Evolutionary conservation across 768 basidiomycete species (phyloP).

Genomic region (Tephrocybe rancida): DNA sequence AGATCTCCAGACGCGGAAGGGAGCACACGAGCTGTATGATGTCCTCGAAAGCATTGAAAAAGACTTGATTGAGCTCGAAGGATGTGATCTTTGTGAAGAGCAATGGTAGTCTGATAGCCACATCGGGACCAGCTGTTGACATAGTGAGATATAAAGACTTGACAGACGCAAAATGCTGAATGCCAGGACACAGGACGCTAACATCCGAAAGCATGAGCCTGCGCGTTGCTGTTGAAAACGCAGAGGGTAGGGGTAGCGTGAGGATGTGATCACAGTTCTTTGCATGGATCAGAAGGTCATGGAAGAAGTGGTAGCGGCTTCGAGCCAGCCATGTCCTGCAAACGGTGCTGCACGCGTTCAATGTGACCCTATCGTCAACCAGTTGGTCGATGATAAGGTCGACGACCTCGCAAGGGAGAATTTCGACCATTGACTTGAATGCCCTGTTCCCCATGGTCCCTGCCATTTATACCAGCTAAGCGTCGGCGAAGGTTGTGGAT

Average conservation of each 20-base stretch:
- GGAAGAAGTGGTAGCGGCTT: conserved; percentile 15
- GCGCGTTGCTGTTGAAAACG: conserved; percentile 7
- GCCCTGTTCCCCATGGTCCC: too few species aligned
- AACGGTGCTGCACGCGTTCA: conserved; percentile 15
- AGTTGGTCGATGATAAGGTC: conserved; percentile 23
- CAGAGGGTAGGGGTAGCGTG: not conserved
- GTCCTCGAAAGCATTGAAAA: conserved; percentile 7
- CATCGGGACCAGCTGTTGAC: not conserved
- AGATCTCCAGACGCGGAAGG: conserved; percentile 9
- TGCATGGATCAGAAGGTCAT: conserved; percentile 6
- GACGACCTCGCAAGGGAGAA: conserved; percentile 18
- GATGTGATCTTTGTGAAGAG: conserved; percentile 12
- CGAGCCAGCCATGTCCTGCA: conserved; percentile 17
- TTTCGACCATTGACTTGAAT: not conserved
- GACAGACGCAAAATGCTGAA: conserved; percentile 11
- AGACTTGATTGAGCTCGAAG: conserved; percentile 15
- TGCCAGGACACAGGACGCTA: not conserved
- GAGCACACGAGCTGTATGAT: conserved; percentile 14
- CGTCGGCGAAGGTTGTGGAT: not conserved
- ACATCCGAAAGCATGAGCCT: conserved; percentile 10
- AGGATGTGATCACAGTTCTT: conserved; percentile 8
- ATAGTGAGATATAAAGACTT: conserved; percentile 7
- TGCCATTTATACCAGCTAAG: not conserved
- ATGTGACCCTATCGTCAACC: conserved; percentile 13
- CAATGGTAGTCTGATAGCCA: not conserved